Evolutionary conservation across 1,284 basidiomycete species (phyloP).

Genomic region (Ustilago loliicola): DNA sequence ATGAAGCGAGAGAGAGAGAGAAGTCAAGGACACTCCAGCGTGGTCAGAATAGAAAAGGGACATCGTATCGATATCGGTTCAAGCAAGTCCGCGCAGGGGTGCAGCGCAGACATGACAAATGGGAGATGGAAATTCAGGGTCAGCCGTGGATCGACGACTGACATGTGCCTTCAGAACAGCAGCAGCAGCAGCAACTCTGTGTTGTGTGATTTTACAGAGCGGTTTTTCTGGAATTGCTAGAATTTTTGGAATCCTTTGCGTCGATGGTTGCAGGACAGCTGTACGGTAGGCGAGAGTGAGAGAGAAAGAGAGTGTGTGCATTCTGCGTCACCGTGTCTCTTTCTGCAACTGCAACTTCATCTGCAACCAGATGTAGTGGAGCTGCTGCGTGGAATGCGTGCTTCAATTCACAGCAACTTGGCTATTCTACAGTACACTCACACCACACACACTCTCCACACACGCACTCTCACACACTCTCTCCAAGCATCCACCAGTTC

Average conservation of each 20-base stretch:
- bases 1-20: no score
- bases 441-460: not conserved
- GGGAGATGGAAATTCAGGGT: not conserved
- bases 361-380: not conserved
- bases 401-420: no score
- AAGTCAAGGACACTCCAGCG: not conserved
- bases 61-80: slow-evolving; percentile 3
- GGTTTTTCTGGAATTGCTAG: not conserved
- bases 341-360: no score
- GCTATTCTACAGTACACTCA: not conserved
- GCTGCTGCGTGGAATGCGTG: not conserved
- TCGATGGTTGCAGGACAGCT: not conserved
- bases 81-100: not conserved
- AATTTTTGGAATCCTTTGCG: not conserved
- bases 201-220: not conserved
- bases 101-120: not conserved
- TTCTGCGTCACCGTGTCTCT: not conserved
- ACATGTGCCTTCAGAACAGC: slow-evolving; percentile 5
- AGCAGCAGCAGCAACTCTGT: slow-evolving; percentile 1
- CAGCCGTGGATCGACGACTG: slow-evolving; percentile 3
- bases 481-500: not conserved
- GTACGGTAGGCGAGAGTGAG: no score
- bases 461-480: not conserved
- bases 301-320: no score
- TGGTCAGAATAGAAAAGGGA: not conserved